Percentiles rank a stretch among this genome's conserved stretches.
phyloP scores from a whole-genome alignment of 2,329 filamentous ascomycete genomes.

The Sporothrix euskadiensis region DNA sequence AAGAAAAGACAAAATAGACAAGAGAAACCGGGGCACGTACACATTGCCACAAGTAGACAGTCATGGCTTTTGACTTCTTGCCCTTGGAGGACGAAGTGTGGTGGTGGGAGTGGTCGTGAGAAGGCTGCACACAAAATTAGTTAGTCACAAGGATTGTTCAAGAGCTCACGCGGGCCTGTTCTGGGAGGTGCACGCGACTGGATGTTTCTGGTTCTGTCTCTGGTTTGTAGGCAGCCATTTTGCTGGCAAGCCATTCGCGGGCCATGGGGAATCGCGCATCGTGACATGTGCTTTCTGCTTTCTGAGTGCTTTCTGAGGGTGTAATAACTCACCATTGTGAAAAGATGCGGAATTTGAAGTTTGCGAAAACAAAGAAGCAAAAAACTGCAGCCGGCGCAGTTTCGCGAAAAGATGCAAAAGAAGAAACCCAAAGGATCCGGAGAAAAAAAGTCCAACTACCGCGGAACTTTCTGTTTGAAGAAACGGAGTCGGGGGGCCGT shows the following conservation, averaged over 20 bases:
- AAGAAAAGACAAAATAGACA: background rate
- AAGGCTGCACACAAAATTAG: constrained; percentile 9
- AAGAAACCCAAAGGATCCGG: background rate
- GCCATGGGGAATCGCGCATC: background rate
- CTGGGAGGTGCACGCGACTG: background rate
- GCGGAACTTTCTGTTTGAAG: background rate
- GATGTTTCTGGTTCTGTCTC: background rate
- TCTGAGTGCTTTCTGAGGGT: background rate
- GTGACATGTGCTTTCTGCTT: background rate
- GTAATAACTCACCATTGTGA: constrained; percentile 7
- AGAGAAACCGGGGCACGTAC: background rate
- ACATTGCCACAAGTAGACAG: constrained; percentile 28
- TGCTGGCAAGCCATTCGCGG: background rate
- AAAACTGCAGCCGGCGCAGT: constrained; percentile 5
- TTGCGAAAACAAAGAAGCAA: background rate
- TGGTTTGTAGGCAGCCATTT: background rate
- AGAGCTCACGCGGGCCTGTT: background rate
- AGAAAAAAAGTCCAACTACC: background rate
- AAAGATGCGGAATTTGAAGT: no score
- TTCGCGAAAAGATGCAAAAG: background rate
- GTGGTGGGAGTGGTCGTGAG: constrained; percentile 16
- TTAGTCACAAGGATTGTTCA: background rate
- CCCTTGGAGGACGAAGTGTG: constrained; percentile 3
- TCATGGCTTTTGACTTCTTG: background rate
- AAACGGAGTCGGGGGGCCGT: background rate